Evolutionary conservation across 306 rosid genomes (phyloP), one percentile per base, ranked within the genome.

Genomic region (Aeschynomene evenia): DNA sequence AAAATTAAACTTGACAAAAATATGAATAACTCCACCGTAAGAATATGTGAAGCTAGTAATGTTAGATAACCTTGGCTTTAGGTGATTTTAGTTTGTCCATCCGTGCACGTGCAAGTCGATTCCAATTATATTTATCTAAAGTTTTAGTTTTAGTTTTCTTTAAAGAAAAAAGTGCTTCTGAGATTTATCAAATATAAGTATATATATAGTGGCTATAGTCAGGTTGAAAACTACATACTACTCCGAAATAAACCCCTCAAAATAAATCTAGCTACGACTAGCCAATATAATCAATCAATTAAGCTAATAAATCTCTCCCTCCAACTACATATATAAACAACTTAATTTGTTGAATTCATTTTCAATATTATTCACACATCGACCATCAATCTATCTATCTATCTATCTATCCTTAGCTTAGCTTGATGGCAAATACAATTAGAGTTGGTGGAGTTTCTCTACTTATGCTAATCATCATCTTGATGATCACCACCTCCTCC

Each of bases 401-500:
- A n/a, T n/a, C n/a, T n/a, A n/a, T n/a, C n/a, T n/a, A n/a, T n/a
- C n/a, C n/a, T n/a, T n/a, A n/a, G n/a, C n/a, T n/a, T n/a, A n/a
- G n/a, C n/a, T n/a, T n/a, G n/a, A n/a, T 76, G 86, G 66, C 52
- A n/a, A 75, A 20, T 15, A 15, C 31, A 58, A 42, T n/a, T n/a
- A n/a, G 18, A 16, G 6, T 42, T 31, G 29, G 28, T 5, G 8
- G 37, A 26, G 22, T 70, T 26, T 29, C 24, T 7, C 6, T 77
- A 9, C 67, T 77, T 49, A 46, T 54, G 6, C 19, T 77, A 19
- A 15, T 40, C 3, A 36, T 84, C 70, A 9, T 82, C 68, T 24
- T 67, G n/a, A n/a, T n/a, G n/a, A n/a, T n/a, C n/a, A n/a, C n/a
- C n/a, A n/a, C n/a, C 51, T 51, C 51, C 29, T 52, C 54, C 24